Evolutionary conservation across 192 early-diverging fungal species (phyloP), one percentile per base, ranked within the genome.

Genomic region (Geranomyces michiganensis): DNA sequence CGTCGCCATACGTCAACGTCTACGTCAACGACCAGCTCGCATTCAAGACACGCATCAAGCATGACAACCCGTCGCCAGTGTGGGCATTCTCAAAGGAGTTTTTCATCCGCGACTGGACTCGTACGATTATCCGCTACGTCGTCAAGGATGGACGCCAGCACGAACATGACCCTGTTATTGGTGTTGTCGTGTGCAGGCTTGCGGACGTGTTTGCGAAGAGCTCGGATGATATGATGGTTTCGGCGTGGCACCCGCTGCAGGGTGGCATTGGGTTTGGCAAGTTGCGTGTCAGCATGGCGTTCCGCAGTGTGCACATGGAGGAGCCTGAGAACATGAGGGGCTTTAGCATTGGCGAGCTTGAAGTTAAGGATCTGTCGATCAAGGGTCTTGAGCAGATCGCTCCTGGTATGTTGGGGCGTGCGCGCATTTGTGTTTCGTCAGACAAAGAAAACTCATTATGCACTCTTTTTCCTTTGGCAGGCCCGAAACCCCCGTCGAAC

Each of bases 151-250:
- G 30, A 9, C 73, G 73, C n/a, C 41, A 33, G 48, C 73, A 69
- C 44, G 73, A 75, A 43, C 73, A 70, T 32, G 73, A 75, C 32
- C 73, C 73, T 1, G 67, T 70, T 33, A 70, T 75, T 32, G 73
- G 73, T 22, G 67, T 68, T 22, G 67, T 70, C 21, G 61, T 75
- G 56, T 10, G 71, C 15, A 13, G 46, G n/a, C 32, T 75, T 9
- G 14, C n/a, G 19, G 67, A 75, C 19, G n/a, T 75, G 43, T 69
- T 75, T 22, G 51, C 6, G 51, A 64, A 62, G 26, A 51, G 44
- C 7, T 22, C n/a, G 1, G 67, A 61, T 14, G 72, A 68, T 32
- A 75, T 75, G 73, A 26, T 48, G 21, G 22, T 26, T n/a, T 45
- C 58, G 26, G n/a, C 41, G n/a, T 75, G 73, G 67, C 49, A 75